Evolutionary conservation across 768 basidiomycete genomes (phyloP).

Genomic region (Lentinula edodes): DNA sequence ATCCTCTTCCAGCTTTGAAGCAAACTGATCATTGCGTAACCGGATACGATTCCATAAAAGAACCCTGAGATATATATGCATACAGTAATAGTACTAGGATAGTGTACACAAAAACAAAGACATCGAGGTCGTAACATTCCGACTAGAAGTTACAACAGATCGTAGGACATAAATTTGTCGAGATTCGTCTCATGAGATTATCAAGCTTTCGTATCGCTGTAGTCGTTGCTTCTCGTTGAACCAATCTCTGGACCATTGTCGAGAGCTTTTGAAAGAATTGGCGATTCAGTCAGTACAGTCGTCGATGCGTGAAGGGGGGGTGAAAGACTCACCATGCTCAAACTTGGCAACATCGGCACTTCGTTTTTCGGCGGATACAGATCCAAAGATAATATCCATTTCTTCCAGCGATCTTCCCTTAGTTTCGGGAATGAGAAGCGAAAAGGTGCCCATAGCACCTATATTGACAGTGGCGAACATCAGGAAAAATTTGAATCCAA

Average conservation of each 20-base stretch:
- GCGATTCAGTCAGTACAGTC: background rate
- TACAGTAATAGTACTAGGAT: background rate
- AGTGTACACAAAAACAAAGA: background rate
- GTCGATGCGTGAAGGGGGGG: no score
- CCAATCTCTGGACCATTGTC: background rate
- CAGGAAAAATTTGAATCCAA: constrained; percentile 51
- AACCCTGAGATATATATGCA: background rate
- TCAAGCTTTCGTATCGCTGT: background rate
- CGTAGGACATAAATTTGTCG: no score
- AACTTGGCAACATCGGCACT: constrained; percentile 32
- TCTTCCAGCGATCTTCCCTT: constrained; percentile 31
- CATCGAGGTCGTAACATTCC: background rate
- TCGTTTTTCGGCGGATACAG: constrained; percentile 36
- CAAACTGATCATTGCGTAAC: no score
- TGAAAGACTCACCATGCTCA: constrained; percentile 19
- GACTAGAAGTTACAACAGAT: background rate
- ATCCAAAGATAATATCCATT: constrained; percentile 34
- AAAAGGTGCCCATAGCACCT: constrained; percentile 42
- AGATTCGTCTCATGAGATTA: no score
- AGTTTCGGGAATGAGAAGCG: constrained; percentile 35
- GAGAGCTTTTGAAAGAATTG: background rate
- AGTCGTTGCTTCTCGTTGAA: background rate
- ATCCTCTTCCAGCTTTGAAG: no score
- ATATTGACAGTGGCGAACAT: constrained; percentile 53
- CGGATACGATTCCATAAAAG: background rate